Percentiles rank a stretch among this genome's conserved stretches.
phyloP scores from a whole-genome alignment of 2,329 filamentous ascomycete genomes.

The Salinomyces thailandicus region DNA sequence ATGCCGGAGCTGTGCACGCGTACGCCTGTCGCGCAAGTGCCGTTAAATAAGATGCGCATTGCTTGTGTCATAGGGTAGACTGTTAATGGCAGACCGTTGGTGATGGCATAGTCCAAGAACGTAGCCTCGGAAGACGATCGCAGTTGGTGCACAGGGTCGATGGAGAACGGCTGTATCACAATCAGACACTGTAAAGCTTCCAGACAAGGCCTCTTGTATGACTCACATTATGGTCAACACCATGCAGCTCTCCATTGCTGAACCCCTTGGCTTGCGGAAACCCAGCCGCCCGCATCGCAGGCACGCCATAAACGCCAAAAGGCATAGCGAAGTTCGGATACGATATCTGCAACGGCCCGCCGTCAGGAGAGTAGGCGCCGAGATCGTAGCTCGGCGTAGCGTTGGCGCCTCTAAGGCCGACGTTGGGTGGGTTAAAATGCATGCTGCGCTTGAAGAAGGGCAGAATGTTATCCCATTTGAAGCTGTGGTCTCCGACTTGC shows the following conservation, averaged over 20 bases:
- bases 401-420: constrained; percentile 6
- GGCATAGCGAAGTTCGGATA: constrained; percentile 16
- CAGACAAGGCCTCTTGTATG: no score
- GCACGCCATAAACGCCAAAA: constrained; percentile 12
- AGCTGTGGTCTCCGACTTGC: constrained; percentile 8
- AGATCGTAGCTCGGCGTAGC: constrained; percentile 7
- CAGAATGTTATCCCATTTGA: constrained; percentile 21
- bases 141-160: background rate
- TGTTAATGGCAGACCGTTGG: background rate
- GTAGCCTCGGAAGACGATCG: background rate
- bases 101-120: background rate
- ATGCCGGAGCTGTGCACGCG: constrained; percentile 16
- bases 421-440: constrained; percentile 11
- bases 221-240: background rate
- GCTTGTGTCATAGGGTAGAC: constrained; percentile 1
- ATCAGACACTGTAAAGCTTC: no score
- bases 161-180: background rate
- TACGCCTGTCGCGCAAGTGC: constrained; percentile 20
- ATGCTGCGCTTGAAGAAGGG: constrained; percentile 19
- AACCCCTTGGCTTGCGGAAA: constrained; percentile 14
- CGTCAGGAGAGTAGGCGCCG: constrained; percentile 8
- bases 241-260: background rate
- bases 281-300: background rate
- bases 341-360: constrained; percentile 28
- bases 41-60: constrained; percentile 24